Evolutionary conservation across 257 asterid species (phyloP).

Genomic region (Solanum commersonii): DNA sequence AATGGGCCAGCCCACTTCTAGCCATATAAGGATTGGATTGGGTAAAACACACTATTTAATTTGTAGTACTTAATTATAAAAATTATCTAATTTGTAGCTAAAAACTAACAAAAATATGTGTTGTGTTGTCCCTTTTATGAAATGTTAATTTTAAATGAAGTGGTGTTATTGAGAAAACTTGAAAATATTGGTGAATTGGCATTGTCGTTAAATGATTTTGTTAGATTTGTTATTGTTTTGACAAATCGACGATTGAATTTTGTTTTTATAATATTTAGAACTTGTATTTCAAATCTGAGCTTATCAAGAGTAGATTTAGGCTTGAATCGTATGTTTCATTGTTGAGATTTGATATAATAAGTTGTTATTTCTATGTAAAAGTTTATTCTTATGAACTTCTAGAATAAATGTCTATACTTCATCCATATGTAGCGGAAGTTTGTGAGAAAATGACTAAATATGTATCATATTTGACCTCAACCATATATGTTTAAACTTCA

Average conservation of each 20-base stretch:
- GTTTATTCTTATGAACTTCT: not conserved
- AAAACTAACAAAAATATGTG: not conserved
- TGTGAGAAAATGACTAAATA: not conserved
- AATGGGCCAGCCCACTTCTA: not conserved
- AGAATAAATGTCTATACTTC: not conserved
- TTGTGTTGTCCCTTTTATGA: not conserved
- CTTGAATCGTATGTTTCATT: not conserved
- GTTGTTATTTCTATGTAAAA: not conserved
- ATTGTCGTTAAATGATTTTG: not conserved
- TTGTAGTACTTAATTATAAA: not conserved
- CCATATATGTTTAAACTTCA: not conserved
- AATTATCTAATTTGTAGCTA: not conserved
- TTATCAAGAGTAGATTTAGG: not conserved
- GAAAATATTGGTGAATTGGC: not conserved
- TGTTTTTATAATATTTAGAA: not conserved
- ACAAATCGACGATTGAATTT: not conserved
- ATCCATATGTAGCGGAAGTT: not conserved
- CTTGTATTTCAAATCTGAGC: not conserved
- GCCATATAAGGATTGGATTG: not conserved
- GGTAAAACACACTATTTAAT: not conserved
- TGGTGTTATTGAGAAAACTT: not conserved
- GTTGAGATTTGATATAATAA: not conserved
- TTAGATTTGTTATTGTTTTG: not conserved
- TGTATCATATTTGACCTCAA: not conserved
- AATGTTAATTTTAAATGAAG: not conserved